Evolutionary conservation across 106 monocot genomes (phyloP).

Genomic region (Allium sativum): DNA sequence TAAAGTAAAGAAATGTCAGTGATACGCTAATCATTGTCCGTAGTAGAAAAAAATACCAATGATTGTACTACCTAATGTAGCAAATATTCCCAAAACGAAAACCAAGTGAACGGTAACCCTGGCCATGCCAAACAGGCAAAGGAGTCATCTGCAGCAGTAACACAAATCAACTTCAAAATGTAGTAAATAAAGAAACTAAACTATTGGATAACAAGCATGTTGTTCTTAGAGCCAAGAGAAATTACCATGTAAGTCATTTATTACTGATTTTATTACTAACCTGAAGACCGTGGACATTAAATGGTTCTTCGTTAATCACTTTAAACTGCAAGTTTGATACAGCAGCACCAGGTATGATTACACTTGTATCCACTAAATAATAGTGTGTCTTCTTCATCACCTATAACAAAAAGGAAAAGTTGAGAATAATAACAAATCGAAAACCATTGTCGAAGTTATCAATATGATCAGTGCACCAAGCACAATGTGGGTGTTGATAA

Average conservation of each 20-base stretch:
- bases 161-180: neutral
- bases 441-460: too few species aligned
- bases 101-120: conserved; percentile 87
- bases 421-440: neutral
- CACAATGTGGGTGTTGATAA: neutral
- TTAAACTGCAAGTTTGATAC: conserved; percentile 90
- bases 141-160: conserved; percentile 62
- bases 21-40: too few species aligned
- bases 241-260: too few species aligned
- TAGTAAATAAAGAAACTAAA: too few species aligned
- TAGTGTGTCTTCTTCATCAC: conserved; percentile 97
- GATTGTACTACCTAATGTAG: conserved; percentile 65
- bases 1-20: too few species aligned
- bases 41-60: too few species aligned
- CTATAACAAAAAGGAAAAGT: conserved; percentile 25
- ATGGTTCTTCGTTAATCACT: conserved; percentile 74
- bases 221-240: too few species aligned
- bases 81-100: conserved; percentile 89
- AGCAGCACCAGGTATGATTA: conserved; percentile 83
- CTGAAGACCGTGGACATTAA: conserved; percentile 61
- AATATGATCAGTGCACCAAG: neutral
- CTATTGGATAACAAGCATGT: too few species aligned
- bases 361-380: conserved; percentile 92
- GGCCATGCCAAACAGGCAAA: conserved; percentile 94
- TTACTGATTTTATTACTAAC: conserved; percentile 8